phyloP scores from a whole-genome alignment of 2,329 filamentous ascomycete species.

The Dryadomyces quercus-mongolicae region DNA sequence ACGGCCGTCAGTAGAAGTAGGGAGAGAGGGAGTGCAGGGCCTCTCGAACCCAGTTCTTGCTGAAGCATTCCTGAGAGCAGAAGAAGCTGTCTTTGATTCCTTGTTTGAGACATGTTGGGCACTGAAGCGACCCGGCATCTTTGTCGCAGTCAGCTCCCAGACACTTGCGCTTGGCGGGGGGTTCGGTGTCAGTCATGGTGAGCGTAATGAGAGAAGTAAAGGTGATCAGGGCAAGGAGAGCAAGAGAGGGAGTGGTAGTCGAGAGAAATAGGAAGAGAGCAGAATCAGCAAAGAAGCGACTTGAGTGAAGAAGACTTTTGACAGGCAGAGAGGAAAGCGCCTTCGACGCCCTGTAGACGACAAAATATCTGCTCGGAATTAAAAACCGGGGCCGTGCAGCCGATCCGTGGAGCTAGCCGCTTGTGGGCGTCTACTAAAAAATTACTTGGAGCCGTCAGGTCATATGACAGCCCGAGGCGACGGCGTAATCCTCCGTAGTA shows the following conservation, averaged over 20 bases:
- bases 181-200: conserved; percentile 31
- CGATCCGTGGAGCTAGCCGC: no score
- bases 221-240: neutral
- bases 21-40: conserved; percentile 5
- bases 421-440: no score
- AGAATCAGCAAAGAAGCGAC: no score
- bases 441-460: neutral
- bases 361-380: no score
- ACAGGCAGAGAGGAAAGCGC: no score
- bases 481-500: no score
- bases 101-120: conserved; percentile 86
- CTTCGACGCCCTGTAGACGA: no score
- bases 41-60: conserved; percentile 75
- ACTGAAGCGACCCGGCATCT: conserved; percentile 75
- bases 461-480: neutral
- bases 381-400: no score
- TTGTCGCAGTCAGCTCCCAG: conserved; percentile 75
- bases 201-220: neutral
- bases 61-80: conserved; percentile 98
- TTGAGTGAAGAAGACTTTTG: no score
- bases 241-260: neutral
- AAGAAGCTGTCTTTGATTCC: conserved; percentile 85
- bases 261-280: no score
- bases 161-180: conserved; percentile 55
- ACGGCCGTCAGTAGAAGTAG: neutral